Percentiles rank a stretch among this genome's conserved stretches.
Conservation (phyloP, 805 yeast species). For the Vanderwaltozyma verrucispora region DNA sequence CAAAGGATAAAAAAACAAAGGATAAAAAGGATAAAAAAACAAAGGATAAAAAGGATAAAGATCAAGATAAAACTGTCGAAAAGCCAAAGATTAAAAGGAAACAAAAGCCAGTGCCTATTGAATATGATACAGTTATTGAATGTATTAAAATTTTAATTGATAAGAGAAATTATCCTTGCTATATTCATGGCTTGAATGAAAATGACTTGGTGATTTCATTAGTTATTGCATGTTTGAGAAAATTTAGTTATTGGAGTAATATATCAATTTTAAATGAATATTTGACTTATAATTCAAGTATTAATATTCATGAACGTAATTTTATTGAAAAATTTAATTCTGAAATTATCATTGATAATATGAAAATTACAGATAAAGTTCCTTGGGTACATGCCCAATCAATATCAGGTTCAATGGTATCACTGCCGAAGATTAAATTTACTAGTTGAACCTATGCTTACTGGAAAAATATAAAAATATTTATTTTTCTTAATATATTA, state of each 20-base stretch:
- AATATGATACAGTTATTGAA: conserved; percentile 46
- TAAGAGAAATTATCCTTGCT: conserved; percentile 54
- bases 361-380: conserved; percentile 21
- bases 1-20: conserved; percentile 11
- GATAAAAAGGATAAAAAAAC: conserved; percentile 2
- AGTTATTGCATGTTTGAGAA: conserved; percentile 77
- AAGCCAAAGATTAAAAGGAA: conserved; percentile 52
- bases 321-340: conserved; percentile 76
- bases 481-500: not conserved
- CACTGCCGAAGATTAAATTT: conserved; percentile 16
- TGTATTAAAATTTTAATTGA: conserved; percentile 57
- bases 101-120: conserved; percentile 75
- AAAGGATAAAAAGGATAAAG: conserved; percentile 5
- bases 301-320: conserved; percentile 70
- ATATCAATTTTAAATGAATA: conserved; percentile 84
- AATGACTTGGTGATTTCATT: conserved; percentile 84
- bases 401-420: conserved; percentile 6
- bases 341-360: conserved; percentile 28
- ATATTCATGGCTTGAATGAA: conserved; percentile 68
- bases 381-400: conserved; percentile 22
- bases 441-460: not conserved
- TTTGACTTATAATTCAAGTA: conserved; percentile 60
- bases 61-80: conserved; percentile 3
- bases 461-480: not conserved
- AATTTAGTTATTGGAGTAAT: conserved; percentile 77